Conservation (phyloP, 2,329 filamentous ascomycete genomes). For the Pyrenophora teres region DNA sequence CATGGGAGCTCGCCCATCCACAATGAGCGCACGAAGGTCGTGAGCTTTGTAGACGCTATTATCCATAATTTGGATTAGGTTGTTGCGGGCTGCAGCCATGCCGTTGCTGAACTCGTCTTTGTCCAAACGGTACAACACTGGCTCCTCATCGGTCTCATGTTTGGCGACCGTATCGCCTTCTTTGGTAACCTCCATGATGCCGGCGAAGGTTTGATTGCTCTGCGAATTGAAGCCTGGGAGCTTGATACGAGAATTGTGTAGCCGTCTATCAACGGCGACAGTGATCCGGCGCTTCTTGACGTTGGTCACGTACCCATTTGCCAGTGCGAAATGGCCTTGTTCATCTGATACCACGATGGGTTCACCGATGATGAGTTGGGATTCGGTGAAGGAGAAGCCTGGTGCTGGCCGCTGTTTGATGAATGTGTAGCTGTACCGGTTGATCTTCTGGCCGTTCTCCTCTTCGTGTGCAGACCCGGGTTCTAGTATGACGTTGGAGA, state of each 20-base stretch:
- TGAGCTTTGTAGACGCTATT: conserved; percentile 71
- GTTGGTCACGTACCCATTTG: conserved; percentile 85
- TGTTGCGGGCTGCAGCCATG: conserved; percentile 93
- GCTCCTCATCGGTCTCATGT: conserved; percentile 54
- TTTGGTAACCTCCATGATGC: conserved; percentile 82
- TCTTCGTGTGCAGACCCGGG: conserved; percentile 75
- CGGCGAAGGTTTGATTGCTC: conserved; percentile 82
- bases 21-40: conserved; percentile 76
- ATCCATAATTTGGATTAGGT: conserved; percentile 90
- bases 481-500: conserved; percentile 83
- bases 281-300: conserved; percentile 76
- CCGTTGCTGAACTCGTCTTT: conserved; percentile 99
- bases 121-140: conserved; percentile 80
- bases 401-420: conserved; percentile 67
- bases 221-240: conserved; percentile 74
- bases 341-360: conserved; percentile 97
- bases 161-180: conserved; percentile 50
- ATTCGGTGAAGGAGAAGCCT: conserved; percentile 85
- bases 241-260: conserved; percentile 83
- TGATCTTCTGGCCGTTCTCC: conserved; percentile 76
- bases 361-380: conserved; percentile 83
- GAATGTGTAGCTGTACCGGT: conserved; percentile 86
- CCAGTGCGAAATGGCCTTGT: conserved; percentile 89
- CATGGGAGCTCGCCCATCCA: conserved; percentile 73
- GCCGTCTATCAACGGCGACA: conserved; percentile 85